These are phyloP conservation scores for Gnetum montanum DNA, from an alignment of 75 land plant species.

Conservation along the genomic window DNA sequence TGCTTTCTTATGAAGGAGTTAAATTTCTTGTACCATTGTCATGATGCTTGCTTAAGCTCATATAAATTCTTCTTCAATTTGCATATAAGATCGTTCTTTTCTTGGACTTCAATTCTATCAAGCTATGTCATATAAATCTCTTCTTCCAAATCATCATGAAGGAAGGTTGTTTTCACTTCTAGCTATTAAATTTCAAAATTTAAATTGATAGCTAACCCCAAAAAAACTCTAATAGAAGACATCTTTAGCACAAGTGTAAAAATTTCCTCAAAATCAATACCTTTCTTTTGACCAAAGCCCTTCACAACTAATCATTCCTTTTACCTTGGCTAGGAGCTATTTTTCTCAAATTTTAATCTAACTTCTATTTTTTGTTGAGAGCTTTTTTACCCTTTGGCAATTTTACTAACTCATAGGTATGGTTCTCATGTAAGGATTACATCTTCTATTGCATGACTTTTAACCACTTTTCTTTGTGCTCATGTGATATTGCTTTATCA, in stretches of 20 bases:
- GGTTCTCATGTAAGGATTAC: neutral
- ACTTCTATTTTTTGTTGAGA: neutral
- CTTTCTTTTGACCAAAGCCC: conserved; percentile 2
- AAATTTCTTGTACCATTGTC: neutral
- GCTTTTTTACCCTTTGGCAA: neutral
- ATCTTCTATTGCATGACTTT: conserved; percentile 8
- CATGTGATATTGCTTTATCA: neutral
- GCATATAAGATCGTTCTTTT: neutral
- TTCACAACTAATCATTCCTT: too few relatives aligned
- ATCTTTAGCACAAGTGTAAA: neutral
- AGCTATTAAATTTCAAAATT: conserved; percentile 4
- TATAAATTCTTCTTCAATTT: neutral
- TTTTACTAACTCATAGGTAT: neutral
- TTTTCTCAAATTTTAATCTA: too few relatives aligned
- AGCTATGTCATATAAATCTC: conserved; percentile 6
- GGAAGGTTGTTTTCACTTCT: conserved; percentile 3
- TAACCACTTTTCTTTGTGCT: neutral
- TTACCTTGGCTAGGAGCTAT: too few relatives aligned
- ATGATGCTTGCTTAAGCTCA: neutral
- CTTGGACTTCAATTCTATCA: conserved; percentile 4
- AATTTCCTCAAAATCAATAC: conserved; percentile 8
- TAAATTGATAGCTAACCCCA: neutral
- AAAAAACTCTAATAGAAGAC: neutral
- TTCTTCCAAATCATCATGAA: conserved; percentile 6
- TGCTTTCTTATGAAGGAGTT: neutral